phyloP scores from a whole-genome alignment of 2,329 filamentous ascomycete genomes.

The Scytalidium sp. region DNA sequence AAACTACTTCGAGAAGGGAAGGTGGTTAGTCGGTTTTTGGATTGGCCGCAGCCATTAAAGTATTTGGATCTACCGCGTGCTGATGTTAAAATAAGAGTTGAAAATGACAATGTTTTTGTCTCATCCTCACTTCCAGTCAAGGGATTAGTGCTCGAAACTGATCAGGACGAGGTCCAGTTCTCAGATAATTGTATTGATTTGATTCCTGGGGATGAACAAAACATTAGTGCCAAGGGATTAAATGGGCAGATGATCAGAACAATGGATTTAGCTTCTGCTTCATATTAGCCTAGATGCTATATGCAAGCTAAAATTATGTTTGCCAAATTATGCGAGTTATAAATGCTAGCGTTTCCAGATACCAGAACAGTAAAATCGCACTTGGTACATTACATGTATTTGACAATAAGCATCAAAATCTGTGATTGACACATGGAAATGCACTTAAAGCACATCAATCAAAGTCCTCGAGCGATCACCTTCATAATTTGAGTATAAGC shows the following conservation, averaged over 20 bases:
- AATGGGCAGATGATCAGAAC: neutral
- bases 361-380: too few relatives aligned
- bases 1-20: conserved; percentile 47
- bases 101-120: conserved; percentile 36
- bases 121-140: conserved; percentile 62
- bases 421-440: too few relatives aligned
- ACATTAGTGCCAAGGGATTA: conserved; percentile 3
- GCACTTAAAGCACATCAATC: too few relatives aligned
- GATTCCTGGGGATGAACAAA: conserved; percentile 59
- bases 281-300: neutral
- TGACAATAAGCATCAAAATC: too few relatives aligned
- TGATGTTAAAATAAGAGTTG: conserved; percentile 44
- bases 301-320: too few relatives aligned
- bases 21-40: conserved; percentile 57
- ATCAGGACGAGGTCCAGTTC: conserved; percentile 51
- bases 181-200: conserved; percentile 63
- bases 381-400: too few relatives aligned
- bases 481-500: too few relatives aligned
- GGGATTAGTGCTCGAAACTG: conserved; percentile 53
- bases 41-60: conserved; percentile 68
- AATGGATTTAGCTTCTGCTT: neutral
- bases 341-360: too few relatives aligned
- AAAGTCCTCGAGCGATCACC: too few relatives aligned
- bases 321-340: too few relatives aligned
- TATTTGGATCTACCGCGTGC: conserved; percentile 57